Conservation (phyloP, 1,139 yeast species). For the Saccharomyces hybrid region DNA sequence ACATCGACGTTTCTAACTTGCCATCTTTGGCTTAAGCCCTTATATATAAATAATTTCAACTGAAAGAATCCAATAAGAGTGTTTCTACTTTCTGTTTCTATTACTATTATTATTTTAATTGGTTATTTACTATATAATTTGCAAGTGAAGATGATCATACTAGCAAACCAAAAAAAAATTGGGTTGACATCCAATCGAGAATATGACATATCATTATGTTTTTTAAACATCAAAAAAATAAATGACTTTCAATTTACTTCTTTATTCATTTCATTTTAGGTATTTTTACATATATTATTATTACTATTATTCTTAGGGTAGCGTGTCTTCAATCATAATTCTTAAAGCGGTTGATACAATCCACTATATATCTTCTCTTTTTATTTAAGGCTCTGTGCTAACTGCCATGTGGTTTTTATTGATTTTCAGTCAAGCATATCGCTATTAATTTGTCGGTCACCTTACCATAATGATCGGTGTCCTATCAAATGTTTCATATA, state of each 20-base stretch:
- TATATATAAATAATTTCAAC: background rate
- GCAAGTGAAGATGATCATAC: background rate
- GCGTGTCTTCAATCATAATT: background rate
- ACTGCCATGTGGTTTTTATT: background rate
- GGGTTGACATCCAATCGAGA: constrained; percentile 1
- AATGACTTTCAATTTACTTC: background rate
- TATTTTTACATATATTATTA: background rate
- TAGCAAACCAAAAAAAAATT: background rate
- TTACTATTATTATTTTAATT: background rate
- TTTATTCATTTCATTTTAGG: background rate
- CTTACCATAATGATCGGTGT: background rate
- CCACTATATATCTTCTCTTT: background rate
- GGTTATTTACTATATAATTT: constrained; percentile 1
- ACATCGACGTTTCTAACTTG: constrained; percentile 51
- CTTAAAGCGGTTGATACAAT: background rate
- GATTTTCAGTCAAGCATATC: background rate
- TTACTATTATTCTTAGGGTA: background rate
- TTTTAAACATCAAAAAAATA: background rate
- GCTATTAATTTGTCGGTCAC: background rate
- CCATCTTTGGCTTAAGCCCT: constrained; percentile 41
- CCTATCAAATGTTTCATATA: constrained; percentile 15
- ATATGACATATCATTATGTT: background rate
- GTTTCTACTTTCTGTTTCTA: constrained; percentile 1
- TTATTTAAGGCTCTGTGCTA: background rate
- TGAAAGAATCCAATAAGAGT: background rate